Conservation (phyloP, 768 basidiomycete species). For the Kwoniella europaea region DNA sequence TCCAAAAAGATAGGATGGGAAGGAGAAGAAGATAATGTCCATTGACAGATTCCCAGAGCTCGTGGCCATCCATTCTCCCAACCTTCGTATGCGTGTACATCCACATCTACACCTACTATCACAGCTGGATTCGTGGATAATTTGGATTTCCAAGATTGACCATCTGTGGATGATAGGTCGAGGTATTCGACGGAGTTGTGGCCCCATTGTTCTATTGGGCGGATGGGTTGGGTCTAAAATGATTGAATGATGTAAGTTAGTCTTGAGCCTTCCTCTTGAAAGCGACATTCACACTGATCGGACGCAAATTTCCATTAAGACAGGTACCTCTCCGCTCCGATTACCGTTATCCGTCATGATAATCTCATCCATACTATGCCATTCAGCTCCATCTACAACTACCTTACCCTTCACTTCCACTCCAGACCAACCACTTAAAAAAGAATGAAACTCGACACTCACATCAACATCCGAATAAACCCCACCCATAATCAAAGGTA, state of each 20-base stretch:
- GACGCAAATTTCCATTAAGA: no score
- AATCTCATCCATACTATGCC: no score
- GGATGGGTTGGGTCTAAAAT: slow-evolving; percentile 36
- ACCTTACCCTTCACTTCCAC: background rate
- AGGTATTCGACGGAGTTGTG: slow-evolving; percentile 37
- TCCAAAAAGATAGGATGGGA: slow-evolving; percentile 56
- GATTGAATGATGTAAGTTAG: no score
- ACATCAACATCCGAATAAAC: slow-evolving; percentile 55
- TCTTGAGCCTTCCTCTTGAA: no score
- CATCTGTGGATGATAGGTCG: slow-evolving; percentile 36
- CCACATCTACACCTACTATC: slow-evolving; percentile 45
- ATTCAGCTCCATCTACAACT: no score
- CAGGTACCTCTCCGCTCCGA: no score
- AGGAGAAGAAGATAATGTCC: slow-evolving; percentile 52
- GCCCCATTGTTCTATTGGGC: slow-evolving; percentile 51
- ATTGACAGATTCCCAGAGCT: slow-evolving; percentile 52
- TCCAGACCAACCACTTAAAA: no score
- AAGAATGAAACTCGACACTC: slow-evolving; percentile 17
- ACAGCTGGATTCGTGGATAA: slow-evolving; percentile 40
- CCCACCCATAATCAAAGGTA: slow-evolving; percentile 47
- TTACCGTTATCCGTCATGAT: no score
- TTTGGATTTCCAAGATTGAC: slow-evolving; percentile 30
- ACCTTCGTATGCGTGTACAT: slow-evolving; percentile 33
- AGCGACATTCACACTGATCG: no score
- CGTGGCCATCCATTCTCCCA: slow-evolving; percentile 44